Evolutionary conservation across 352 stramenopile species (phyloP).

Genomic region (Phytophthora sp.): DNA sequence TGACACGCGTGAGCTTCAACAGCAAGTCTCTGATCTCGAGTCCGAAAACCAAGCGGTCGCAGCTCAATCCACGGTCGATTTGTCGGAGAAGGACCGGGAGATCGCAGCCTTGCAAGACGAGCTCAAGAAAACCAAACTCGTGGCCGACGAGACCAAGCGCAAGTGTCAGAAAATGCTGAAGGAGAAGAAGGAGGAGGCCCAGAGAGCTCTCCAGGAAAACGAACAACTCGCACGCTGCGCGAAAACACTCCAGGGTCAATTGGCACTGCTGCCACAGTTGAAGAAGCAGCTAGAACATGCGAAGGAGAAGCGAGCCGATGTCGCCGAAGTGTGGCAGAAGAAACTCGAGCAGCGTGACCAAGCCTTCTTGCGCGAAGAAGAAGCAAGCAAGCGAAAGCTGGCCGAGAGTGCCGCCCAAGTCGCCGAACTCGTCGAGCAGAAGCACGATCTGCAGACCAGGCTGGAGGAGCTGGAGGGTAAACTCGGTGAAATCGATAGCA

Average conservation of each 20-base stretch:
- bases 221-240: constrained; percentile 22
- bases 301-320: constrained; percentile 47
- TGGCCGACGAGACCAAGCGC: constrained; percentile 44
- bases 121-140: constrained; percentile 48
- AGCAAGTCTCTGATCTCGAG: constrained; percentile 40
- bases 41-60: constrained; percentile 19
- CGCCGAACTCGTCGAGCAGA: constrained; percentile 30
- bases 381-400: constrained; percentile 44
- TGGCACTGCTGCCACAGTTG: constrained; percentile 52
- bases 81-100: constrained; percentile 30
- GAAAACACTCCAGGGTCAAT: constrained; percentile 41
- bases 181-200: constrained; percentile 62
- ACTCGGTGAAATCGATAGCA: constrained; percentile 25
- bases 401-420: constrained; percentile 34
- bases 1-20: constrained; percentile 29
- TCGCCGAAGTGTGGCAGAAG: constrained; percentile 22
- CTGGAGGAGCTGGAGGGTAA: constrained; percentile 36
- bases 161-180: constrained; percentile 57
- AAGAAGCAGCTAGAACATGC: constrained; percentile 56
- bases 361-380: constrained; percentile 60
- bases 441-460: constrained; percentile 26
- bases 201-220: constrained; percentile 59
- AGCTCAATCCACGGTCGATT: constrained; percentile 19
- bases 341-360: constrained; percentile 47
- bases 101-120: constrained; percentile 31